A percentile compares a stretch with the other conserved stretches of the same genome.
These are phyloP conservation scores for Fraxinus greggii DNA, from an alignment of 305 asterid species.

Conservation along the genomic window DNA sequence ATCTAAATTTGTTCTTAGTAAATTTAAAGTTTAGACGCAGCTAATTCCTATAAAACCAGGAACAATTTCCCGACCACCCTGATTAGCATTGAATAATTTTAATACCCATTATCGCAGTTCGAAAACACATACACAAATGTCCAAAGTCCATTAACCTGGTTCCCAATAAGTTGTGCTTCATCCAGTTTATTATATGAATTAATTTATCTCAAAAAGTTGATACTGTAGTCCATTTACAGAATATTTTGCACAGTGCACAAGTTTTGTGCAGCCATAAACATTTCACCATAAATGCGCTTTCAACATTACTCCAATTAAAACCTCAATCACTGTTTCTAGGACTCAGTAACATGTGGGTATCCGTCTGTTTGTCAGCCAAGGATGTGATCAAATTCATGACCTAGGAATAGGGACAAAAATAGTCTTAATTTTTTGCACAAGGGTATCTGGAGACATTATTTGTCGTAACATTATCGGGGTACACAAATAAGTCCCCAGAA, in stretches of 20 bases:
- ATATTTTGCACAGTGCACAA: not conserved
- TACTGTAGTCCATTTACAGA: not conserved
- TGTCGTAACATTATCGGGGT: not conserved
- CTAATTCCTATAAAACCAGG: not conserved
- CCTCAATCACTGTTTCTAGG: not conserved
- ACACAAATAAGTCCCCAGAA: not conserved
- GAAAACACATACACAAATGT: slow-evolving; percentile 1
- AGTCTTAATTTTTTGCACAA: not conserved
- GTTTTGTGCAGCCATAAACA: not conserved
- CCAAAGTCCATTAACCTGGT: not conserved
- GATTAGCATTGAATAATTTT: not conserved
- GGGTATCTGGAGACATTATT: not conserved
- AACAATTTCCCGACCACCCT: not conserved
- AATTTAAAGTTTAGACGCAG: not conserved
- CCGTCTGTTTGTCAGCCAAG: not conserved
- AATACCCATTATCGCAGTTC: not conserved
- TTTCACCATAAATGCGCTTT: not conserved
- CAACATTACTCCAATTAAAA: not conserved
- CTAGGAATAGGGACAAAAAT: not conserved
- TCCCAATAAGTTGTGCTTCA: not conserved
- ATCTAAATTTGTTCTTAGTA: not conserved
- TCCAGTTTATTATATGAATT: not conserved
- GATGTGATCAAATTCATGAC: not conserved
- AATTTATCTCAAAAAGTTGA: not conserved
- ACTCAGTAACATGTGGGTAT: not conserved